Base-by-base conservation (phyloP, 805 yeast species). In the Kazachstania martiniae region DNA sequence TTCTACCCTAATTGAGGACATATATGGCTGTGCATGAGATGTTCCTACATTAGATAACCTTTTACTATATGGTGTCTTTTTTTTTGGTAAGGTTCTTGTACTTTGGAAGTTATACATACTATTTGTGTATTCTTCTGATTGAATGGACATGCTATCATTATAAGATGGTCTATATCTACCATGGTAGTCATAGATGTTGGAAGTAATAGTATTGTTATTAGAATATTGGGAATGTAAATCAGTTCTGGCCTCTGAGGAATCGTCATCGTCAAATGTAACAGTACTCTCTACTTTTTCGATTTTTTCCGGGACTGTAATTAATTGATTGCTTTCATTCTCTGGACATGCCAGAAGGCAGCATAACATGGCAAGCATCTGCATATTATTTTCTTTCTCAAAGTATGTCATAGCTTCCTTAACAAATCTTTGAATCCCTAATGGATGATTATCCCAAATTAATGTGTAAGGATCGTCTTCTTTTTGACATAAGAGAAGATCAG, bases 281-380 rank as follows among this genome's bases (percentile, higher is more conserved):
- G 40, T 22, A 33, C 47, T 45, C 26, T 47, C 46, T 7, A 46
- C 29, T 17, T 38, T 42, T 18, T 29, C 29, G n/a, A n/a, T n/a
- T n/a, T n/a, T n/a, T n/a, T n/a, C n/a, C n/a, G n/a, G n/a, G n/a
- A n/a, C n/a, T n/a, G n/a, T n/a, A 13, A 21, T 28, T n/a, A 21
- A 18, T n/a, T 22, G 15, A 15, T 9, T 14, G 19, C 21, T 24
- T 1, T 15, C 21, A 12, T 30, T 23, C 12, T 21, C 22, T 9
- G 32, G 17, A 35, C 39, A 43, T 65, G 68, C 46, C 65, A 81
- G 56, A 4, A 84, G 65, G 56, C 94, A 83, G 3, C 89, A 72
- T 42, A 86, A 56, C 85, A 83, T 81, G 1, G 94, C 95, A 16
- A 87, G 60, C 94, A 89, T 84, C 53, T 89, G 96, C 18, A 84